phyloP scores from a whole-genome alignment of 2,329 filamentous ascomycete species.

The Herpotrichia juniperi region DNA sequence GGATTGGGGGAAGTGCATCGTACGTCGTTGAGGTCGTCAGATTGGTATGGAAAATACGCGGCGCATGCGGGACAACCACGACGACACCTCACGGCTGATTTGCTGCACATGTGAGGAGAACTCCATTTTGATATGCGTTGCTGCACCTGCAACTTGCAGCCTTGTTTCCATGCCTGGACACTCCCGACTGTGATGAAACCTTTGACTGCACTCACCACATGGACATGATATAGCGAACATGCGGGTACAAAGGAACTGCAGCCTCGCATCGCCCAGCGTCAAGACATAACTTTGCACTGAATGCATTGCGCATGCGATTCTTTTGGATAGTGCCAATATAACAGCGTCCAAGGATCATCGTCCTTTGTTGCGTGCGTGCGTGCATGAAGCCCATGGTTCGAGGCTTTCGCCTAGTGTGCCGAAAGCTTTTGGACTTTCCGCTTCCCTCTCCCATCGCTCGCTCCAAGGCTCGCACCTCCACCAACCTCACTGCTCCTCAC shows the following conservation, averaged over 20 bases:
- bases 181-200: slow-evolving; percentile 3
- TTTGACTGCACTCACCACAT: neutral
- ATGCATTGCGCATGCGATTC: neutral
- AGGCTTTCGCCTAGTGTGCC: slow-evolving; percentile 2
- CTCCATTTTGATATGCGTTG: neutral
- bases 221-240: no score
- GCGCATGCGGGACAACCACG: no score
- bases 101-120: neutral
- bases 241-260: no score
- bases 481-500: slow-evolving; percentile 20
- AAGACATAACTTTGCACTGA: neutral
- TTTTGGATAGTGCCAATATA: neutral
- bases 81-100: neutral
- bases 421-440: neutral
- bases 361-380: slow-evolving; percentile 2
- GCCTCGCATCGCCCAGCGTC: no score
- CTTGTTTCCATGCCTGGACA: neutral
- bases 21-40: no score
- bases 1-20: no score
- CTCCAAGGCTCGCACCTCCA: neutral
- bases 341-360: neutral
- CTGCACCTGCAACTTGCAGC: neutral
- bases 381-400: neutral
- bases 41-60: neutral
- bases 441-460: slow-evolving; percentile 1